These are phyloP conservation scores for Plantago elongata DNA, from an alignment of 257 asterid genomes.

Conservation along the genomic window DNA sequence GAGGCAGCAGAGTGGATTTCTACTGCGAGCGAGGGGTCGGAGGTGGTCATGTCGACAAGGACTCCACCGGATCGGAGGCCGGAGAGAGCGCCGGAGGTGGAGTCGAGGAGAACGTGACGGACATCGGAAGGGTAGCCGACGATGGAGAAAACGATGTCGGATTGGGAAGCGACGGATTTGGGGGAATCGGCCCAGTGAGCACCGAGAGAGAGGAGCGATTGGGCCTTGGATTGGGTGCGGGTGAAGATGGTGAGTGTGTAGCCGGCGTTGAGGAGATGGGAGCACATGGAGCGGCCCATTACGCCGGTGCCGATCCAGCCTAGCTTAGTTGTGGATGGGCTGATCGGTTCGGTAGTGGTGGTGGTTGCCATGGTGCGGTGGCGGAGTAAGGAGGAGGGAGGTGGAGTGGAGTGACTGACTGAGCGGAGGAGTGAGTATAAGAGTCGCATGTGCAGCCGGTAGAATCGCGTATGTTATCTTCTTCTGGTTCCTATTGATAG, in stretches of 20 bases:
- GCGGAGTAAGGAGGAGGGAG: constrained; percentile 18
- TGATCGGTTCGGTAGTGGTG: constrained; percentile 29
- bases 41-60: constrained; percentile 83
- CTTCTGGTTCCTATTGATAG: too few relatives aligned
- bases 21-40: constrained; percentile 81
- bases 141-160: constrained; percentile 83
- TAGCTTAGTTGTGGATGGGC: constrained; percentile 56
- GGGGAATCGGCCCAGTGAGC: constrained; percentile 84
- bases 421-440: constrained; percentile 25
- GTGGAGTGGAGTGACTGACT: constrained; percentile 20
- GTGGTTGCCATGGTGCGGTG: constrained; percentile 48
- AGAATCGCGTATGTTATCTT: background rate
- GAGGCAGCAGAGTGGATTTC: constrained; percentile 68
- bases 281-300: constrained; percentile 89
- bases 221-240: constrained; percentile 82
- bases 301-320: constrained; percentile 98
- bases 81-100: constrained; percentile 62
- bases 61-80: constrained; percentile 67
- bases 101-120: constrained; percentile 76
- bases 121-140: constrained; percentile 94
- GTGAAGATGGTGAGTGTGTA: constrained; percentile 71
- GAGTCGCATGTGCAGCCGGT: background rate
- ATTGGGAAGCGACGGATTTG: constrained; percentile 65
- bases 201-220: constrained; percentile 65
- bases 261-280: constrained; percentile 82